phyloP scores from a whole-genome alignment of 2,329 filamentous ascomycete species.

The Colletotrichum liaoningense region DNA sequence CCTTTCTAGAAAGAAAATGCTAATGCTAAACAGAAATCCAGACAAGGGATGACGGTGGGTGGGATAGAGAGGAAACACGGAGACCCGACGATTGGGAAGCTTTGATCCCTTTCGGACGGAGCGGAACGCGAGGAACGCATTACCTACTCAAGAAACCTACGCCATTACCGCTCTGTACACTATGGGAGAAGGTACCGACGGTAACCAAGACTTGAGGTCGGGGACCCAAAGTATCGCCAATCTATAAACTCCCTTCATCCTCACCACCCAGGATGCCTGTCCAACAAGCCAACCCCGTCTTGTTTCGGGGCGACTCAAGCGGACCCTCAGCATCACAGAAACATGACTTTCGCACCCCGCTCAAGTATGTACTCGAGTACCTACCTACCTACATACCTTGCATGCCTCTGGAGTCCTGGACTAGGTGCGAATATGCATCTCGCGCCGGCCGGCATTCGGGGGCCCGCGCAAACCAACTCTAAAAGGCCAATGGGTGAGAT shows the following conservation, averaged over 20 bases:
- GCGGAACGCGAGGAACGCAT: conserved; percentile 25
- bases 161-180: neutral
- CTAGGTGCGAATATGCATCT: neutral
- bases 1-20: conserved; percentile 20
- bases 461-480: neutral
- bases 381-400: neutral
- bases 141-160: conserved; percentile 8
- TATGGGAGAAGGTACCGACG: no score
- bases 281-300: conserved; percentile 5
- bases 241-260: neutral
- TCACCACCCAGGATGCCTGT: neutral
- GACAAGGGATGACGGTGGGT: neutral
- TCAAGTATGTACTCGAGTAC: neutral
- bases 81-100: conserved; percentile 31
- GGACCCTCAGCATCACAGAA: neutral
- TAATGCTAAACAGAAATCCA: neutral
- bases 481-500: neutral
- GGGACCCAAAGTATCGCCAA: neutral
- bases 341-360: neutral
- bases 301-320: conserved; percentile 22
- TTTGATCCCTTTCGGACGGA: conserved; percentile 34
- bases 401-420: neutral
- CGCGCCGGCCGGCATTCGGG: neutral
- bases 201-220: neutral
- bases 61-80: conserved; percentile 1